Evolutionary conservation across 768 basidiomycete genomes (phyloP).

Genomic region (Sistotremastrum niveocremeum): DNA sequence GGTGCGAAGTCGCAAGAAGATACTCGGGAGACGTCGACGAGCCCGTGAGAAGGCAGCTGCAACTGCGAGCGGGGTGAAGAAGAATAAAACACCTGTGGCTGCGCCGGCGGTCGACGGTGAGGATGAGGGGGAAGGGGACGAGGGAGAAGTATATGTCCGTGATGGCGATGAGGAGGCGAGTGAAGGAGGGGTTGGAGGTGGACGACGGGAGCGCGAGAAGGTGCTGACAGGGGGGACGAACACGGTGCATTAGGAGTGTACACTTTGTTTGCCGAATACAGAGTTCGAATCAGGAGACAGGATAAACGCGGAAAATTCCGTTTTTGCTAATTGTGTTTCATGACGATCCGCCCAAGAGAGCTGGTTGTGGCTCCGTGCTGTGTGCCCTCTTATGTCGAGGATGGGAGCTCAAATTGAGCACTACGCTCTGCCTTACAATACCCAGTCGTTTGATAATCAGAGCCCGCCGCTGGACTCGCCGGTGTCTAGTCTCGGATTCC

Average conservation of each 20-base stretch:
- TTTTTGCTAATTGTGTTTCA: too few relatives aligned
- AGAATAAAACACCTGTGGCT: background rate
- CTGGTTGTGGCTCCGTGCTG: too few relatives aligned
- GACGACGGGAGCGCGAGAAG: conserved; percentile 11
- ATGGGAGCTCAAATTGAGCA: too few relatives aligned
- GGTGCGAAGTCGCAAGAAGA: conserved; percentile 63
- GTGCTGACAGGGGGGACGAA: conserved; percentile 15
- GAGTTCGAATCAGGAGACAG: conserved; percentile 11
- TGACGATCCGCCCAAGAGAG: too few relatives aligned
- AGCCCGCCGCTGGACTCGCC: too few relatives aligned
- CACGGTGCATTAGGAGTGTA: conserved; percentile 9
- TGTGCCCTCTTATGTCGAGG: too few relatives aligned
- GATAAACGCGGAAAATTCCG: too few relatives aligned
- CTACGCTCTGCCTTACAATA: too few relatives aligned
- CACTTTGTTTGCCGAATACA: conserved; percentile 3
- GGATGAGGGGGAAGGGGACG: conserved; percentile 24
- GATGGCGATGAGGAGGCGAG: conserved; percentile 18
- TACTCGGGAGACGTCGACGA: conserved; percentile 52
- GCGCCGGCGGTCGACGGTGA: conserved; percentile 7
- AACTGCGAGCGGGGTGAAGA: conserved; percentile 32
- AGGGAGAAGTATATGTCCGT: conserved; percentile 13
- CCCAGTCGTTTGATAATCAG: too few relatives aligned
- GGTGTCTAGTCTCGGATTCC: too few relatives aligned
- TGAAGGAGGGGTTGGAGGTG: conserved; percentile 13
- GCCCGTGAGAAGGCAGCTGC: conserved; percentile 56